Conservation (phyloP, 352 stramenopile species). For the Phytophthora sansomeana region DNA sequence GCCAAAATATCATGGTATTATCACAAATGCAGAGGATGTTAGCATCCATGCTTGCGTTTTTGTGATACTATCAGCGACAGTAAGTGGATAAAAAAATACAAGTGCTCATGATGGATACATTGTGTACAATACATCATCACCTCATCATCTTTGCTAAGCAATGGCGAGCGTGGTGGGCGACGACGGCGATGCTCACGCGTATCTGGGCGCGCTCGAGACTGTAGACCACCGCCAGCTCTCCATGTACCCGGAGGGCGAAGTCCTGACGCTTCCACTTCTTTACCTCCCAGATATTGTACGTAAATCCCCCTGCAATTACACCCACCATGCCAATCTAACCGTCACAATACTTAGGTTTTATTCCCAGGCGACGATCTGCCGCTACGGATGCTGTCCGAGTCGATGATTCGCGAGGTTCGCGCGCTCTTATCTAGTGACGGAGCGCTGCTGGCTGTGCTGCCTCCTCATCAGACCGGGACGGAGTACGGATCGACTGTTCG, state of each 20-base stretch:
- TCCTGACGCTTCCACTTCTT: slow-evolving; percentile 74
- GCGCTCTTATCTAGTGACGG: slow-evolving; percentile 53
- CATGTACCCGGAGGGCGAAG: slow-evolving; percentile 54
- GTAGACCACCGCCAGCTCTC: slow-evolving; percentile 58
- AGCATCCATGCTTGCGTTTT: too few relatives aligned
- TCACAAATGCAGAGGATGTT: too few relatives aligned
- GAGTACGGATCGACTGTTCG: slow-evolving; percentile 75
- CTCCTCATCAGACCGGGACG: slow-evolving; percentile 57
- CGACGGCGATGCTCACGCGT: slow-evolving; percentile 54
- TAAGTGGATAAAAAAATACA: too few relatives aligned
- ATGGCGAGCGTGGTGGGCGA: slow-evolving; percentile 13
- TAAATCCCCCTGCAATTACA: not conserved
- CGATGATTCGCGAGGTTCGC: slow-evolving; percentile 54
- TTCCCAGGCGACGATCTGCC: slow-evolving; percentile 85
- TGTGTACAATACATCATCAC: not conserved
- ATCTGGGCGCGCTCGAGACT: slow-evolving; percentile 74
- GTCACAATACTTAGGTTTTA: slow-evolving; percentile 56
- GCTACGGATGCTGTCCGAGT: slow-evolving; percentile 75
- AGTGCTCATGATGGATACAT: not conserved
- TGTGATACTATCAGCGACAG: too few relatives aligned
- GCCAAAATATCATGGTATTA: too few relatives aligned
- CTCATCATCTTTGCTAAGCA: not conserved
- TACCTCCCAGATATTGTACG: slow-evolving; percentile 80
- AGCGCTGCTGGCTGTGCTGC: slow-evolving; percentile 66
- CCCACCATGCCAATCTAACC: not conserved